These are phyloP conservation scores for Cladorrhinum sp. DNA, from an alignment of 2,329 filamentous ascomycete species.

Conservation along the genomic window DNA sequence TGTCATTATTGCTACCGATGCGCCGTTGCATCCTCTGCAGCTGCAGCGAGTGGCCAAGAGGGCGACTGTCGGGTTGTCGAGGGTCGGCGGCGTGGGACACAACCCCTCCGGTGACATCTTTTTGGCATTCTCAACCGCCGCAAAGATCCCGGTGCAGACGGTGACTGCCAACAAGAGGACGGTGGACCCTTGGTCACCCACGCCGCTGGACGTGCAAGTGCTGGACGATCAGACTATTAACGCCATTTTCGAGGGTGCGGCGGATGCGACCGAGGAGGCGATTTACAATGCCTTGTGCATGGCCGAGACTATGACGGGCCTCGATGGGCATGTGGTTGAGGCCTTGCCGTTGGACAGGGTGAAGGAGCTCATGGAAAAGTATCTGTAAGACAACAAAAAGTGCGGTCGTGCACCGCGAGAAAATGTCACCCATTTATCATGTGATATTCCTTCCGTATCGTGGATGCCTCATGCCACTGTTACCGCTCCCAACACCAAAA, in stretches of 20 bases:
- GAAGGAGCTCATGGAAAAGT: constrained; percentile 45
- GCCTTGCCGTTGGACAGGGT: constrained; percentile 47
- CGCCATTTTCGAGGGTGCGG: constrained; percentile 57
- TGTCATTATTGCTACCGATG: constrained; percentile 52
- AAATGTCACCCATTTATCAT: not conserved
- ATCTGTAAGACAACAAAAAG: constrained; percentile 19
- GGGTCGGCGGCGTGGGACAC: constrained; percentile 59
- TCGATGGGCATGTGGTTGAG: constrained; percentile 47
- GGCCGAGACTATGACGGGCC: constrained; percentile 57
- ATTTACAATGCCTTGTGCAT: constrained; percentile 64
- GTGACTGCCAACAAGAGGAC: constrained; percentile 31
- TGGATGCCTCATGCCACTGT: no score
- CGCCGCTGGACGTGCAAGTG: constrained; percentile 39
- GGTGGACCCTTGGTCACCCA: constrained; percentile 42
- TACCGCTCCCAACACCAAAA: no score
- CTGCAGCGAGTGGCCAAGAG: constrained; percentile 32
- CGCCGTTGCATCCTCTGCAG: constrained; percentile 37
- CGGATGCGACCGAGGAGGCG: constrained; percentile 62
- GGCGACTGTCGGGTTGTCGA: constrained; percentile 56
- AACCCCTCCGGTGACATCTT: constrained; percentile 67
- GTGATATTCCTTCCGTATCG: no score
- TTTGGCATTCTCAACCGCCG: constrained; percentile 63
- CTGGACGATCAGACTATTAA: constrained; percentile 61
- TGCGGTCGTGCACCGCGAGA: not conserved
- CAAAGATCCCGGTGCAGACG: constrained; percentile 45